Conservation (phyloP, 176 grass and related monocot species). For the Ensete glaucum region DNA sequence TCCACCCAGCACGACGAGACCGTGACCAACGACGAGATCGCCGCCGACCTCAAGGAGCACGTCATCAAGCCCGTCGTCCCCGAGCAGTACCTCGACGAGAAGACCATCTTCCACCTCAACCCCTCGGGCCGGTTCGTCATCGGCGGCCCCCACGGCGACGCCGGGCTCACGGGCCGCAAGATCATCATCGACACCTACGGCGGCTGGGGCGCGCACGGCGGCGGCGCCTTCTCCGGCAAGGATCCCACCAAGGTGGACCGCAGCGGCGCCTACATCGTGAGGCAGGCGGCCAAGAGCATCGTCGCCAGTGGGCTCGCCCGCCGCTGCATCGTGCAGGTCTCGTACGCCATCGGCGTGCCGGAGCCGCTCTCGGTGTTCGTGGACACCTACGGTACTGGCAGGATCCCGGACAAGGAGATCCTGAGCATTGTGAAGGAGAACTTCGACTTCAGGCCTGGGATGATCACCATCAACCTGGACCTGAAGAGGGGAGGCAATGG, state of each 20-base stretch:
- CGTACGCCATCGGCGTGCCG: slow-evolving; percentile 44
- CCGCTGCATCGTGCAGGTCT: slow-evolving; percentile 39
- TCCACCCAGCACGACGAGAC: slow-evolving; percentile 49
- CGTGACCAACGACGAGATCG: slow-evolving; percentile 39
- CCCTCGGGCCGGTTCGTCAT: slow-evolving; percentile 41
- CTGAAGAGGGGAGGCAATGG: slow-evolving; percentile 30
- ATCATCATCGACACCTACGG: slow-evolving; percentile 50
- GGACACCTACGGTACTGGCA: slow-evolving; percentile 40
- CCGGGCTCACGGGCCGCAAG: slow-evolving; percentile 42
- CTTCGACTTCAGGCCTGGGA: slow-evolving; percentile 46
- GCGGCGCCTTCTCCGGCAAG: slow-evolving; percentile 45
- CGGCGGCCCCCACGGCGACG: slow-evolving; percentile 44
- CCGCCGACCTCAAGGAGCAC: slow-evolving; percentile 37
- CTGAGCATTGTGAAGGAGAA: slow-evolving; percentile 37
- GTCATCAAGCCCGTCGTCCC: slow-evolving; percentile 50
- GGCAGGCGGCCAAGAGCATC: slow-evolving; percentile 46
- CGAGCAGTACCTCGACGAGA: slow-evolving; percentile 46
- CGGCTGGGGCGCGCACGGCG: slow-evolving; percentile 45
- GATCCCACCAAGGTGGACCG: slow-evolving; percentile 50
- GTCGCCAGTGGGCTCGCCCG: slow-evolving; percentile 34
- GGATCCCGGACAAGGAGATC: slow-evolving; percentile 39
- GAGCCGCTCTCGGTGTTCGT: slow-evolving; percentile 43
- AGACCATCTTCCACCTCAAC: slow-evolving; percentile 55
- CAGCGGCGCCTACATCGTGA: slow-evolving; percentile 36
- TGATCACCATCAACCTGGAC: slow-evolving; percentile 45